Evolutionary conservation across 306 rosid species (phyloP).

Genomic region (Senna tora): DNA sequence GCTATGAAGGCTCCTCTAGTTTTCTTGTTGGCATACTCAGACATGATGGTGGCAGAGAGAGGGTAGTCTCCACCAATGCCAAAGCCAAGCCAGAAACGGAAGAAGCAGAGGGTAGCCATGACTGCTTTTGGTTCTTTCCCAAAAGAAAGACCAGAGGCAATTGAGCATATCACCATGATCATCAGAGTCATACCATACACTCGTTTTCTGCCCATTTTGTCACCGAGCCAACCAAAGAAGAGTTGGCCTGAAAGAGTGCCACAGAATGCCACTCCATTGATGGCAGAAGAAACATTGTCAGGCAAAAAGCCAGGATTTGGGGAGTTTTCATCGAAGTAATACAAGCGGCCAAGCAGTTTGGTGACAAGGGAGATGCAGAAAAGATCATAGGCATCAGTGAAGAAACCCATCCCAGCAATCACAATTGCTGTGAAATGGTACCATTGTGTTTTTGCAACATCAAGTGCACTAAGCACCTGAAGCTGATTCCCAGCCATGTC

Average conservation of each 20-base stretch:
- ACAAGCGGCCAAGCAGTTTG: constrained; percentile 75
- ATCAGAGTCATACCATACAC: constrained; percentile 90
- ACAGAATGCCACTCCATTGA: constrained; percentile 84
- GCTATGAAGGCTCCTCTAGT: constrained; percentile 89
- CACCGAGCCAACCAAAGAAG: constrained; percentile 96
- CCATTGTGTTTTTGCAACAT: constrained; percentile 88
- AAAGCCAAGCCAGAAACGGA: constrained; percentile 89
- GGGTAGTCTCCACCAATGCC: constrained; percentile 98
- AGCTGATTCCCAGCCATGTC: constrained; percentile 60
- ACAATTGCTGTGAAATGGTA: constrained; percentile 89
- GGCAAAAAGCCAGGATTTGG: constrained; percentile 67
- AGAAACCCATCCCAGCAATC: constrained; percentile 94
- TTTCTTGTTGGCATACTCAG: constrained; percentile 87
- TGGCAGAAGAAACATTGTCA: constrained; percentile 68
- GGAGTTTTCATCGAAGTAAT: constrained; percentile 53
- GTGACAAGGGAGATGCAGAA: constrained; percentile 93
- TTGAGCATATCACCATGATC: constrained; percentile 79
- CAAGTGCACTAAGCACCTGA: constrained; percentile 76
- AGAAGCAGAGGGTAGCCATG: constrained; percentile 75
- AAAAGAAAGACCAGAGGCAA: constrained; percentile 81
- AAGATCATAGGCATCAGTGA: constrained; percentile 87
- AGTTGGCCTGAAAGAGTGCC: constrained; percentile 90
- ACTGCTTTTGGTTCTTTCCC: constrained; percentile 59
- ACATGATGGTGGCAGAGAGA: constrained; percentile 93
- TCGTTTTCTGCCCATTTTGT: constrained; percentile 80